Base-by-base conservation (phyloP, 2,329 filamentous ascomycete genomes). In the Colletotrichum musae region DNA sequence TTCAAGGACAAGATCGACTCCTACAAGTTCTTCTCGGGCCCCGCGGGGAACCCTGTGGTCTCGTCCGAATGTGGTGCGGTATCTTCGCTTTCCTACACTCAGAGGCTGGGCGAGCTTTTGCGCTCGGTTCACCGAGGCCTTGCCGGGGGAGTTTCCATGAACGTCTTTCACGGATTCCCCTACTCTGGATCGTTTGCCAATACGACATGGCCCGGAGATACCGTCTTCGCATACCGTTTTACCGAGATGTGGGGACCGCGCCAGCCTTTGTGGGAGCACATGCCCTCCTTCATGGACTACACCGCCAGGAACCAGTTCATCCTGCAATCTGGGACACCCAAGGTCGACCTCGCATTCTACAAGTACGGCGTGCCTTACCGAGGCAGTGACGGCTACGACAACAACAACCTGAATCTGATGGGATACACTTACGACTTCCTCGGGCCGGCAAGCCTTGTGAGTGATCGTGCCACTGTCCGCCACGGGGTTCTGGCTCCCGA, bases 1-100 rank as follows among this genome's bases (percentile, higher is more conserved):
- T 77, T 77, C 56, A 64, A 53, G 26, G 73, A 75, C 51, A 70
- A 54, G 36, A 71, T 74, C 39, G 72, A 73, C 26, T 54, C 60
- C 9, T 76, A 74, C 58, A 71, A 71, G 2, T 68, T 74, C 50
- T 73, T 75, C 54, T 73, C 73, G 1, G 74, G 75, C 6, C 69
- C 74, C 4, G 67, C 61, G 10, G 69, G 68, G 2, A 67, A 70
- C 28, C 71, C 71, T 50, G 51, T 70, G 4, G 71, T 77, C 48
- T 77, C 74, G 10, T 74, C 71, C 26, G 75, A 77, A 67, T 64
- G 74, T 18, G 75, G 73, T 24, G 71, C 68, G 10, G 43, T 69
- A n/a, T 70, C 71, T 2, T 7, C 2, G 32, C 2, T 36, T 36
- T 36, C 32, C 7, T 36, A 36, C 32, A 36, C 7, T 9, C 32